phyloP scores from a whole-genome alignment of 1,284 basidiomycete genomes.

The Irpex lacteus region DNA sequence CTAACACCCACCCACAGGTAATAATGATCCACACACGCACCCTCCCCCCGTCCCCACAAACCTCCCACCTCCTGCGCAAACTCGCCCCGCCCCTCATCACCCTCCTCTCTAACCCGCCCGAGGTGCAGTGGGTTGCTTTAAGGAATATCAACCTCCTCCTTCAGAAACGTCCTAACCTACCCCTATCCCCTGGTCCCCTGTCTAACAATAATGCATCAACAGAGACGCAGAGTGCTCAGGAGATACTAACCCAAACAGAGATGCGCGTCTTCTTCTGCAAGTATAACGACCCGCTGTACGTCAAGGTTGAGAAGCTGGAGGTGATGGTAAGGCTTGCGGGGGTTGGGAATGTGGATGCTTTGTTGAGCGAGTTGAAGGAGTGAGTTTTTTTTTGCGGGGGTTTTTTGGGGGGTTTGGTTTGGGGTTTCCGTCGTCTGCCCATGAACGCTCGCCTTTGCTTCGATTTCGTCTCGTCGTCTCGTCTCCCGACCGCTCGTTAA shows the following conservation, averaged over 20 bases:
- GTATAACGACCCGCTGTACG: conserved; percentile 98
- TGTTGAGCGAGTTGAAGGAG: conserved; percentile 96
- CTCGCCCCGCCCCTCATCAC: conserved; percentile 96
- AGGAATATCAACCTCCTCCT: conserved; percentile 96
- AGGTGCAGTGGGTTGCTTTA: conserved; percentile 96
- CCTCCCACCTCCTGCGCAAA: conserved; percentile 78
- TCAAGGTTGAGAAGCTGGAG: conserved; percentile 97
- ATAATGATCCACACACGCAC: conserved; percentile 95
- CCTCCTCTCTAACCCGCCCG: conserved; percentile 72
- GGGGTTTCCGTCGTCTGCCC: too few relatives aligned
- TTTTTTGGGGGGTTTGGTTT: conserved; percentile 3
- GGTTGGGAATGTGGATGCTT: conserved; percentile 91
- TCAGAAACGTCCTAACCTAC: conserved; percentile 85
- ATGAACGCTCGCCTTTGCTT: too few relatives aligned
- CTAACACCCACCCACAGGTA: conserved; percentile 49
- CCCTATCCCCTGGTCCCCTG: too few relatives aligned
- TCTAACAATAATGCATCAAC: conserved; percentile 24
- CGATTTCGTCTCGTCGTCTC: too few relatives aligned
- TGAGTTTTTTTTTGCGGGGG: conserved; percentile 34
- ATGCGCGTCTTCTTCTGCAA: conserved; percentile 99
- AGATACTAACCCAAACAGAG: conserved; percentile 53
- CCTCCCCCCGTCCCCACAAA: conserved; percentile 84
- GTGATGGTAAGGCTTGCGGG: conserved; percentile 96
- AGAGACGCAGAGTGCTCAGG: too few relatives aligned
- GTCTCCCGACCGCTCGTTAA: too few relatives aligned